A percentile compares a stretch with the other conserved stretches of the same genome.
Evolutionary conservation across 495 filamentous ascomycete genomes (phyloP).

Genomic region (Poronia punctata): DNA sequence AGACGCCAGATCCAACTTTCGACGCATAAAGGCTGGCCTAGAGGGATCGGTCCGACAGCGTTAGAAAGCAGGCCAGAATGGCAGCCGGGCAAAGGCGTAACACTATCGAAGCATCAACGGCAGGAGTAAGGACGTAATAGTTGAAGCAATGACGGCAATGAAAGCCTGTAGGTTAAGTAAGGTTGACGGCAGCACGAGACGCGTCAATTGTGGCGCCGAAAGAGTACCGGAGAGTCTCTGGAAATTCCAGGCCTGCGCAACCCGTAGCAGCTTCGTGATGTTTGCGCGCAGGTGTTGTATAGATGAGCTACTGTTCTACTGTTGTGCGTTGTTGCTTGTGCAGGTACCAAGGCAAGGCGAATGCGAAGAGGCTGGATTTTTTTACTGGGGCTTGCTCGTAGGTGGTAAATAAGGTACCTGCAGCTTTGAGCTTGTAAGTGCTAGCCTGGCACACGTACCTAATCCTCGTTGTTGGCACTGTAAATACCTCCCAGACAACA

Average conservation of each 20-base stretch:
- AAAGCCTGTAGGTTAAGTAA: slow-evolving; percentile 1
- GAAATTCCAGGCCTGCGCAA: not conserved
- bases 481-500: too few species aligned
- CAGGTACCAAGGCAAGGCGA: not conserved
- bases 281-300: slow-evolving; percentile 2
- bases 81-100: slow-evolving; percentile 32
- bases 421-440: not conserved
- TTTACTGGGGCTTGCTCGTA: not conserved
- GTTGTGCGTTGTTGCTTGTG: not conserved
- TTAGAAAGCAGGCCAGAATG: slow-evolving; percentile 22
- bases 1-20: too few species aligned
- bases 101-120: slow-evolving; percentile 25
- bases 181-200: slow-evolving; percentile 5
- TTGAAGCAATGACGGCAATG: slow-evolving; percentile 4
- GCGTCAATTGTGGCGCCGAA: not conserved
- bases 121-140: slow-evolving; percentile 6
- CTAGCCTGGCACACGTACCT: not conserved
- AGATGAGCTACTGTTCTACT: not conserved
- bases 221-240: not conserved
- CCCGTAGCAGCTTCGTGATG: slow-evolving; percentile 1
- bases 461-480: too few species aligned
- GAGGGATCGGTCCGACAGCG: slow-evolving; percentile 3
- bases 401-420: not conserved
- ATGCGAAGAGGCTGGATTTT: slow-evolving; percentile 11
- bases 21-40: too few species aligned